Conservation (phyloP, 768 basidiomycete genomes). For the Trametes cubensis region DNA sequence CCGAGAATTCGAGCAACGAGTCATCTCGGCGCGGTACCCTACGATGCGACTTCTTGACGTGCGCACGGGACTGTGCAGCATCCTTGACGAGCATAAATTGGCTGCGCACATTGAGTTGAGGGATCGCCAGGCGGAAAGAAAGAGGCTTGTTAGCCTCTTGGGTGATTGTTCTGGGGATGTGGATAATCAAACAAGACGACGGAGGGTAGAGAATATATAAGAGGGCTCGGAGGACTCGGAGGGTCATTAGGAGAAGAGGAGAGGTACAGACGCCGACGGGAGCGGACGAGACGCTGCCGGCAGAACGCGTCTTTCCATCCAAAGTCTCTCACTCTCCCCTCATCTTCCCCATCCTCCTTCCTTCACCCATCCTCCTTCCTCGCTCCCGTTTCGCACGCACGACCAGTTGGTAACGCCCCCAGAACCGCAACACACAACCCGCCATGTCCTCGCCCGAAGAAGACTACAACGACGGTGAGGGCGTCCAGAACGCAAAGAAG, state of each 20-base stretch:
- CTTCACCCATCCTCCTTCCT: neutral
- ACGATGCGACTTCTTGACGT: too few relatives aligned
- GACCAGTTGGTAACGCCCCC: neutral
- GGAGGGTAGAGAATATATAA: neutral
- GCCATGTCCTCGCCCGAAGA: constrained; percentile 70
- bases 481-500: constrained; percentile 55
- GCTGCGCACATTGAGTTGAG: neutral
- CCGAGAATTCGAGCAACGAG: too few relatives aligned
- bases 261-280: neutral
- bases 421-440: too few relatives aligned
- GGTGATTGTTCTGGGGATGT: too few relatives aligned
- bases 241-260: too few relatives aligned
- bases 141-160: too few relatives aligned
- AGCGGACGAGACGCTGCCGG: constrained; percentile 1
- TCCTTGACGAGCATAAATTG: too few relatives aligned
- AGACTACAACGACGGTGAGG: constrained; percentile 54
- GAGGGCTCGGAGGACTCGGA: neutral
- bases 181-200: neutral
- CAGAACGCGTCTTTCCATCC: constrained; percentile 2
- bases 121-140: too few relatives aligned
- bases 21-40: too few relatives aligned
- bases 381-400: neutral
- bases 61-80: too few relatives aligned
- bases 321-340: neutral
- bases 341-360: neutral